Evolutionary conservation across 2,329 filamentous ascomycete species (phyloP).

Genomic region (Xylaria sp.): DNA sequence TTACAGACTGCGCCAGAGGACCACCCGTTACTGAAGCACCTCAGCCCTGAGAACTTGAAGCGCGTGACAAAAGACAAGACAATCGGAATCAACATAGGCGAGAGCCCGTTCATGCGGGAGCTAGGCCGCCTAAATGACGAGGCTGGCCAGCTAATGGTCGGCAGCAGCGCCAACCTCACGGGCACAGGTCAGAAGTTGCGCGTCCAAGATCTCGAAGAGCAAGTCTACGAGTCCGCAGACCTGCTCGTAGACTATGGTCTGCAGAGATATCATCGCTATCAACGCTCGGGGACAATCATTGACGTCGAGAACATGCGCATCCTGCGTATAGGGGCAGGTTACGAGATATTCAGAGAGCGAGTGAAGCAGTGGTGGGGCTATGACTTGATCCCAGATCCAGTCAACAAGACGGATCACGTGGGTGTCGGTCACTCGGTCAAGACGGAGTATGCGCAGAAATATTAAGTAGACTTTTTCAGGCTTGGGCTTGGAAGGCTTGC

Average conservation of each 20-base stretch:
- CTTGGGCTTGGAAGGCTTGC: background rate
- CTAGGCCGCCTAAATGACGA: slow-evolving; percentile 24
- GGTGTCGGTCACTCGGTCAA: slow-evolving; percentile 17
- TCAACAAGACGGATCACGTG: slow-evolving; percentile 21
- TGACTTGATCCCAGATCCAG: slow-evolving; percentile 19
- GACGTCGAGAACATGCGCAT: slow-evolving; percentile 20
- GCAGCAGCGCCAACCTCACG: slow-evolving; percentile 25
- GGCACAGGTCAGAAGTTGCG: slow-evolving; percentile 26
- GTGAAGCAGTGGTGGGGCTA: slow-evolving; percentile 25
- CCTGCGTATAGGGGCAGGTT: slow-evolving; percentile 20
- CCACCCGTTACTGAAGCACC: slow-evolving; percentile 12
- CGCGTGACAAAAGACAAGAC: slow-evolving; percentile 18
- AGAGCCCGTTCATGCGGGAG: slow-evolving; percentile 22
- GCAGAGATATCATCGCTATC: slow-evolving; percentile 25
- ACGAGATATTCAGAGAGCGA: slow-evolving; percentile 22
- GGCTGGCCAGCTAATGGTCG: slow-evolving; percentile 23
- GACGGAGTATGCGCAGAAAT: slow-evolving; percentile 9
- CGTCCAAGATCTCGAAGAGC: slow-evolving; percentile 21
- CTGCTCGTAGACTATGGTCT: slow-evolving; percentile 24
- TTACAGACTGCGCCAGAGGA: background rate
- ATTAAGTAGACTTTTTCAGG: background rate
- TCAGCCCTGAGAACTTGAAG: slow-evolving; percentile 9
- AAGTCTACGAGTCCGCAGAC: slow-evolving; percentile 15
- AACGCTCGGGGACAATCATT: slow-evolving; percentile 22
- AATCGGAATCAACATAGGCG: slow-evolving; percentile 22